Evolutionary conservation across 495 filamentous ascomycete genomes (phyloP), one percentile per base, ranked within the genome.

Genomic region (Penicillium paradoxum): DNA sequence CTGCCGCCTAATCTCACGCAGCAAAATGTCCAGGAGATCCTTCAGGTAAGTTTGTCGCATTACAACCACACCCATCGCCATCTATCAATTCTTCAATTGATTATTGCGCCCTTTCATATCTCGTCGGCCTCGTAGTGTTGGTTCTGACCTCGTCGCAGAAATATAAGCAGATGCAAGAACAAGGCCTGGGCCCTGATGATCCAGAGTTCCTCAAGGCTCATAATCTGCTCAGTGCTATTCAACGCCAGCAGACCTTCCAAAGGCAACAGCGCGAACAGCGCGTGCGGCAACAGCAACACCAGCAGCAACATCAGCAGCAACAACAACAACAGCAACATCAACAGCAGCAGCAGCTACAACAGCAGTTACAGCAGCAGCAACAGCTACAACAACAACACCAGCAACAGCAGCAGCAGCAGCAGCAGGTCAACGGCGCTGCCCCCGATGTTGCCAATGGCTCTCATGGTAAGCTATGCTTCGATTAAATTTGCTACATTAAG

Each of bases 141-240:
- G 15, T 25, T 44, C 69, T 75, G 55, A 73, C 64, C 52, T 38
- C 33, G 11, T 11, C 37, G 32, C 63, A 95, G 90, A 90, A 86
- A 72, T 92, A 81, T 62, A 82, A 87, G 56, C 84, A 88, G 67
- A 84, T 96, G 84, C 87, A 88, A 74, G 74, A 82, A 24, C 75
- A 84, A 53, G 88, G 88, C 32, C 83, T 91, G 15, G 78, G 83
- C 14, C 78, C 81, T 49, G 83, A 77, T 53, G 87, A 95, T 62
- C 90, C 90, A 32, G 90, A 96, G 65, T 88, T 85, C 60, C 71
- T 86, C 47, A 91, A 89, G 70, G 79, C 80, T 13, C 81, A 86
- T 43, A 76, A 83, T 19, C 76, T 91, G 25, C 78, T 96, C 17
- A 58, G 75, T 13, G 75, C 75, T 19, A 72, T 93, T 22, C 83